A percentile compares a stretch with the other conserved stretches of the same genome.
These are phyloP conservation scores for Catharanthus roseus DNA, from an alignment of 257 asterid species.

Conservation along the genomic window DNA sequence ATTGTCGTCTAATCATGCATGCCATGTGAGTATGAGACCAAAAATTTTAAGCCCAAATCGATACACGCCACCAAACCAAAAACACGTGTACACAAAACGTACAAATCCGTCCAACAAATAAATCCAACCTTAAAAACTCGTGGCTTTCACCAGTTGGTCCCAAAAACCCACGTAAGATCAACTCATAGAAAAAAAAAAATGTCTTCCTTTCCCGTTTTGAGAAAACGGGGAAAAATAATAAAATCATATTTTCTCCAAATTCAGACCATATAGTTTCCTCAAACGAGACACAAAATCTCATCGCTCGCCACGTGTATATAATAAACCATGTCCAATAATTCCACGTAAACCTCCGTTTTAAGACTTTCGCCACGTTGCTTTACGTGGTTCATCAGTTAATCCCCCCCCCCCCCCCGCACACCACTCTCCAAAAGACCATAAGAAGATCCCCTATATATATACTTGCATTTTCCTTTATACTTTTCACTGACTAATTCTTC, in stretches of 20 bases:
- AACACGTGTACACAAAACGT: not conserved
- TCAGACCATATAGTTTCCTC: not conserved
- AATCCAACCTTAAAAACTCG: not conserved
- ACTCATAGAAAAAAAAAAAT: not conserved
- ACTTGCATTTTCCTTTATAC: too few species aligned
- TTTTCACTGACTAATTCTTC: not conserved
- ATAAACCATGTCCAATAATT: not conserved
- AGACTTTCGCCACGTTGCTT: constrained; percentile 12
- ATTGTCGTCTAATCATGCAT: too few species aligned
- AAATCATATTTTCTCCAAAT: not conserved
- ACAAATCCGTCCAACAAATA: too few species aligned
- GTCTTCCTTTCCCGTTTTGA: not conserved
- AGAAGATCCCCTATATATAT: not conserved
- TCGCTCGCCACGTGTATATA: not conserved
- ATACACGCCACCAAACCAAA: not conserved
- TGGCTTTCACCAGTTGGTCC: not conserved
- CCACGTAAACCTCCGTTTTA: constrained; percentile 2
- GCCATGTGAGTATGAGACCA: too few species aligned
- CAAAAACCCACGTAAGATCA: not conserved
- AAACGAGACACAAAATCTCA: not conserved
- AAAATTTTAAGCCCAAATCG: too few species aligned
- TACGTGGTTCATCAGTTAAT: constrained; percentile 3
- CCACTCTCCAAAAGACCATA: too few species aligned
- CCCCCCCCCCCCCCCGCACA: too few species aligned
- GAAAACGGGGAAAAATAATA: not conserved